Base-by-base conservation (phyloP, 257 asterid genomes). In the Przewalskia tangutica region DNA sequence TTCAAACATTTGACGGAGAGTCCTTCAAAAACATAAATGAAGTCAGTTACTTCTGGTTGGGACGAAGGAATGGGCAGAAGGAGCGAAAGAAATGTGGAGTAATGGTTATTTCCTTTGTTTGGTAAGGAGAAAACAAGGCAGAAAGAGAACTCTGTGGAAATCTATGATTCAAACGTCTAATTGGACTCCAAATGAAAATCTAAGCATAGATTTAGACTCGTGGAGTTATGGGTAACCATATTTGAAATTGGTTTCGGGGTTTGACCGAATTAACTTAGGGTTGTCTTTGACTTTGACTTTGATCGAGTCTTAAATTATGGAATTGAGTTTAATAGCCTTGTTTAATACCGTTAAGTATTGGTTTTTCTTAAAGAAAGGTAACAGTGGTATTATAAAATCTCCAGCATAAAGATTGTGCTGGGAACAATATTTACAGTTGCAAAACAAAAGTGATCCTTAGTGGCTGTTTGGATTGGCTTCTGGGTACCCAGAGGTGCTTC, bases 1-100 rank as follows among this genome's bases (percentile, higher is more conserved):
- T 84, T 95, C 99, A 84, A 94, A 93, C 95, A 87, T 90, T 81
- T 95, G 98, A 85, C 89, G 89, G 84, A 95, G 91, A 0, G 99
- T 95, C 97, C 99, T 95, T 84, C 89, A 90, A 71, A 83, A 79
- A 86, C 78, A 84, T 79, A 71, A 58, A 85, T 38, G 78, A 85
- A 83, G 17, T 60, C 75, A 65, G 79, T 64, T 62, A 48, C 77
- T 81, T 68, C 60, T 73, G 23, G 44, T 32, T 73, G 60, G 20
- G 42, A 48, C 1, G 11, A 73, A 71, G 13, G 58, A 71, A 46
- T 71, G 42, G 8, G 56, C 38, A 48, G 54, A 60, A 51, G 55
- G 46, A 23, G 63, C 51, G 83, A 66, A 4, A 64, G 50, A 34
- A 51, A 23, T 18, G 44, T 48, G 48, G 60, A 48, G 7, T 18